Conservation (phyloP, 1,139 yeast genomes). For the Lipomyces yarrowii region DNA sequence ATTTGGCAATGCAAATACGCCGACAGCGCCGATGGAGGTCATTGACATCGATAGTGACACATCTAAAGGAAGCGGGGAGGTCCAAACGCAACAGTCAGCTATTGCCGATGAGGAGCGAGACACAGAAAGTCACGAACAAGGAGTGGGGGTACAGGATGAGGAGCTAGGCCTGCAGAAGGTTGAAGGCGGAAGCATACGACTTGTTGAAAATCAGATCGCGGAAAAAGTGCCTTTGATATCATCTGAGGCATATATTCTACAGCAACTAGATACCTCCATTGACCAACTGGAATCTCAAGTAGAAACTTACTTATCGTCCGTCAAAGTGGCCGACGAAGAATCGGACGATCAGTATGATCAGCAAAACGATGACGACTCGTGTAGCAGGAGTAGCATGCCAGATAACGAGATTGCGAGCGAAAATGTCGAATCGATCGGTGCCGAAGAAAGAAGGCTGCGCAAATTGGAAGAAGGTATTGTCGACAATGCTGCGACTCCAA, state of each 20-base stretch:
- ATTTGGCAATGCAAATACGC: neutral
- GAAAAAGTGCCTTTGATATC: neutral
- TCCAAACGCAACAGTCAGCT: neutral
- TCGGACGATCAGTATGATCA: constrained; percentile 6
- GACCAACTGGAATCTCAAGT: neutral
- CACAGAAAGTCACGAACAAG: neutral
- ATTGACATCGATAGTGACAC: neutral
- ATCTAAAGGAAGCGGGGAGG: neutral
- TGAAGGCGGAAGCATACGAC: neutral
- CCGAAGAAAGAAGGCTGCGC: constrained; percentile 16
- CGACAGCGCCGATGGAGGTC: neutral
- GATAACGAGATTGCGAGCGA: constrained; percentile 28
- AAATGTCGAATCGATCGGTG: constrained; percentile 30
- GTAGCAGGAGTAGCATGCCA: neutral
- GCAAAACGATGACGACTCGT: constrained; percentile 17
- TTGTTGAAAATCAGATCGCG: neutral
- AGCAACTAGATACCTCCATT: neutral
- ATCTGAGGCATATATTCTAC: neutral
- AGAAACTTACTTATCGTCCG: neutral
- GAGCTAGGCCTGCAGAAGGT: neutral
- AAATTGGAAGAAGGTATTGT: neutral
- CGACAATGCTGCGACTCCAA: neutral
- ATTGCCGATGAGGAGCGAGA: neutral
- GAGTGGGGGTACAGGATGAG: neutral
- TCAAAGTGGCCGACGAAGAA: neutral